These are phyloP conservation scores for Aspergillus ochraceoroseus DNA, from an alignment of 2,329 filamentous ascomycete species.

Conservation along the genomic window DNA sequence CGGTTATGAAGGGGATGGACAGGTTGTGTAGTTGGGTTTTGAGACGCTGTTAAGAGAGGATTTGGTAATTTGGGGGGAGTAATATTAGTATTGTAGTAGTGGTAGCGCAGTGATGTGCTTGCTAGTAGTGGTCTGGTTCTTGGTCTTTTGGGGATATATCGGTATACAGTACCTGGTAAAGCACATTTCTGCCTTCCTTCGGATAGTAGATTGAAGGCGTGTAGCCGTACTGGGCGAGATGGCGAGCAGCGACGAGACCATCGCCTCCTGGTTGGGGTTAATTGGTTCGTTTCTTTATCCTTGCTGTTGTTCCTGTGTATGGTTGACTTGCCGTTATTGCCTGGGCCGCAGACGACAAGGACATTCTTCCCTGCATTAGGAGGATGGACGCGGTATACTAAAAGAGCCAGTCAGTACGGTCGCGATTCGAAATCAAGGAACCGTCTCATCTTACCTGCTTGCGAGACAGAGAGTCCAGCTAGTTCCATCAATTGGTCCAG, in stretches of 20 bases:
- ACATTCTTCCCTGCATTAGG: constrained; percentile 64
- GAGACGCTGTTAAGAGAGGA: constrained; percentile 63
- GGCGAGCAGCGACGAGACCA: constrained; percentile 86
- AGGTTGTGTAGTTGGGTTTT: constrained; percentile 79
- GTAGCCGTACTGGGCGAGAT: constrained; percentile 89
- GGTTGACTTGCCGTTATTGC: constrained; percentile 53
- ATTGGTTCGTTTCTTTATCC: not conserved
- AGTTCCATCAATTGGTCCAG: constrained; percentile 97
- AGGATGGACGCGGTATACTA: constrained; percentile 82
- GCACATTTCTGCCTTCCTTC: constrained; percentile 81
- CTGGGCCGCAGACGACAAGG: constrained; percentile 85
- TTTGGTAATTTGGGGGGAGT: no score
- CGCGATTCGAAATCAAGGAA: constrained; percentile 1
- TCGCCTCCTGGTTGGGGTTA: constrained; percentile 65
- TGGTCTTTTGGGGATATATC: not conserved
- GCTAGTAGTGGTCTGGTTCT: not conserved
- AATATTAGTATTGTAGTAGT: no score
- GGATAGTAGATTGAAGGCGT: constrained; percentile 85
- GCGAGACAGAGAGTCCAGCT: constrained; percentile 85
- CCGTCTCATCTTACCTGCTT: constrained; percentile 60
- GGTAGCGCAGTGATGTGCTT: no score
- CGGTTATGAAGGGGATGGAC: constrained; percentile 64
- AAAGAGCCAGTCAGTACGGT: not conserved
- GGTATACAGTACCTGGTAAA: constrained; percentile 63
- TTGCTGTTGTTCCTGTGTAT: not conserved